Evolutionary conservation across 1,284 basidiomycete genomes (phyloP), one percentile per base, ranked within the genome.

Genomic region (Rhizoctonia solani): DNA sequence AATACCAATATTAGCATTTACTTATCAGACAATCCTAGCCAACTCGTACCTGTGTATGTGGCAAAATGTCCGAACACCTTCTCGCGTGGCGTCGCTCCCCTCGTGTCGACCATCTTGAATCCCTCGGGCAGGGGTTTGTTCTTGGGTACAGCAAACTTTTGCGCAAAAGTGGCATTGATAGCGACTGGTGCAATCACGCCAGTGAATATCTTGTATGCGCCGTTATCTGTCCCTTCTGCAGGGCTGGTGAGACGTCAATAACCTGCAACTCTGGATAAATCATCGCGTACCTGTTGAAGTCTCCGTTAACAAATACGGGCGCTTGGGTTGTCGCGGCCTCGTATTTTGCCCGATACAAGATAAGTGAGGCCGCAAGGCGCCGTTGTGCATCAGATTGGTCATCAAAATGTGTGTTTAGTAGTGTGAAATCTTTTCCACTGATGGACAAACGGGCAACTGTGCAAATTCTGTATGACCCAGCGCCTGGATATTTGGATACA

Each of bases 391-490:
- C 83, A n/a, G 82, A 85, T 56, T 78, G 79, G 68, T 86, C 78
- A 73, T 85, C 84, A 44, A 85, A 75, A 72, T 85, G 84, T 0
- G 82, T 82, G 73, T 84, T 84, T 42, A 85, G 74, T 29, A 81
- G 70, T 1, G 79, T 79, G 69, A 85, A 54, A 32, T 66, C 69
- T 29, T 72, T 66, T 21, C 70, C 50, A 6, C 27, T 29, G 14
- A 34, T 41, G 37, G 14, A 13, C 21, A 69, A 14, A 42, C 75
- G 79, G 0, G 79, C 77, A 0, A 77, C 79, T 2, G 83, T 85
- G 71, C 83, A 84, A 58, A 86, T 79, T 19, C 84, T 79, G 67
- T 77, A 73, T 1, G 79, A 83, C 6, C 84, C 82, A n/a, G 83
- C 83, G 21, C 80, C 82, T 8, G 84, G 83, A 74, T 79, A 85